phyloP scores from a whole-genome alignment of 2,329 filamentous ascomycete species.

The Graphium sp. region DNA sequence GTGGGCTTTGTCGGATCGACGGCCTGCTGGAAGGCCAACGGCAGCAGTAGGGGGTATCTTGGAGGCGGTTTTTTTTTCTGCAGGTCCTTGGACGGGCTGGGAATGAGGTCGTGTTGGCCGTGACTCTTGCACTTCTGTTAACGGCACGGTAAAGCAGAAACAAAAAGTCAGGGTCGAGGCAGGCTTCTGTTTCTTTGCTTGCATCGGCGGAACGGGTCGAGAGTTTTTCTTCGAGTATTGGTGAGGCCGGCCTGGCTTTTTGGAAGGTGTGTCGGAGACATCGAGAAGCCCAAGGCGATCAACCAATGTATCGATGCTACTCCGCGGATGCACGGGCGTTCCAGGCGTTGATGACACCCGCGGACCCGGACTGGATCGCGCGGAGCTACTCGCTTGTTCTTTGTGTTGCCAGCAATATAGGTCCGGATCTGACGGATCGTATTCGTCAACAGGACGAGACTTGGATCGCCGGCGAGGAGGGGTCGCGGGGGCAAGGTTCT shows the following conservation, averaged over 20 bases:
- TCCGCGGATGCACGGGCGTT: slow-evolving; percentile 39
- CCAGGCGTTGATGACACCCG: slow-evolving; percentile 11
- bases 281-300: slow-evolving; percentile 64
- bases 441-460: slow-evolving; percentile 7
- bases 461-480: slow-evolving; percentile 5
- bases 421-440: slow-evolving; percentile 37
- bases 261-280: slow-evolving; percentile 27
- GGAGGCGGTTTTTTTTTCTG: slow-evolving; percentile 8
- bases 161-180: slow-evolving; percentile 22
- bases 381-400: slow-evolving; percentile 51
- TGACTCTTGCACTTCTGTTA: slow-evolving; percentile 21
- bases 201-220: too few species aligned
- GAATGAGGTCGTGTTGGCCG: slow-evolving; percentile 26
- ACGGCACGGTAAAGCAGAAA: slow-evolving; percentile 34
- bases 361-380: slow-evolving; percentile 27
- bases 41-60: slow-evolving; percentile 9
- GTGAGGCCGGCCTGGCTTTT: slow-evolving; percentile 7
- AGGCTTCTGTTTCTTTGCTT: slow-evolving; percentile 13
- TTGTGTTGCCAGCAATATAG: slow-evolving; percentile 93
- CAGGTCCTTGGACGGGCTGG: slow-evolving; percentile 21
- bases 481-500: slow-evolving; percentile 7
- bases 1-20: slow-evolving; percentile 3
- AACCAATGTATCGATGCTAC: slow-evolving; percentile 75
- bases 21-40: slow-evolving; percentile 3
- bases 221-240: too few species aligned